phyloP scores from a whole-genome alignment of 169 alveolate species.

The Cryptosporidium ryanae region DNA sequence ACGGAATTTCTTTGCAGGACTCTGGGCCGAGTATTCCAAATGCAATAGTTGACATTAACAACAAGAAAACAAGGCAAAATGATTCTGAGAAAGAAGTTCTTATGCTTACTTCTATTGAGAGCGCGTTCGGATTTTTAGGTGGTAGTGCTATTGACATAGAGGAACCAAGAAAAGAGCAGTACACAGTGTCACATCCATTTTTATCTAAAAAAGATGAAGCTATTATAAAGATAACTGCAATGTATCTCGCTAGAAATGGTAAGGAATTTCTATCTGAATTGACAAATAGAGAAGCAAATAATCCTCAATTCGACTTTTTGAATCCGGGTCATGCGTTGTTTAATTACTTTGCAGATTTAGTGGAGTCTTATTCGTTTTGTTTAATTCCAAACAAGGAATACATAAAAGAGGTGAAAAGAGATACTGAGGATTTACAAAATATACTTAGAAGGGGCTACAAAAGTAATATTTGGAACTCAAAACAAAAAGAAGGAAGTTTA shows the following conservation, averaged over 20 bases:
- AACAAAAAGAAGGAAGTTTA: slow-evolving; percentile 82
- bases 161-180: slow-evolving; percentile 77
- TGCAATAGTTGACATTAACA: slow-evolving; percentile 80
- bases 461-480: slow-evolving; percentile 82
- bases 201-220: slow-evolving; percentile 88
- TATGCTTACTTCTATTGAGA: slow-evolving; percentile 49
- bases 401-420: slow-evolving; percentile 85
- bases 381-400: slow-evolving; percentile 90
- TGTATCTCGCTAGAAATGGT: slow-evolving; percentile 97
- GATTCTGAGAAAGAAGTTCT: slow-evolving; percentile 67
- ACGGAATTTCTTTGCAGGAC: slow-evolving; percentile 80
- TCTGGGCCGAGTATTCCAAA: slow-evolving; percentile 78
- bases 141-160: slow-evolving; percentile 76
- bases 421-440: slow-evolving; percentile 80
- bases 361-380: slow-evolving; percentile 94
- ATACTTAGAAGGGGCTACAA: slow-evolving; percentile 42
- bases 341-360: slow-evolving; percentile 92
- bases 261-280: slow-evolving; percentile 92
- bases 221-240: slow-evolving; percentile 94
- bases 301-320: slow-evolving; percentile 94
- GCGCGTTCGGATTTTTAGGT: slow-evolving; percentile 76
- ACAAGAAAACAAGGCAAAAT: slow-evolving; percentile 76
- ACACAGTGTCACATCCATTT: slow-evolving; percentile 82
- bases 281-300: slow-evolving; percentile 86
- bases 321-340: slow-evolving; percentile 95